Evolutionary conservation across 495 filamentous ascomycete genomes (phyloP).

Genomic region (Haplographium delicatum): DNA sequence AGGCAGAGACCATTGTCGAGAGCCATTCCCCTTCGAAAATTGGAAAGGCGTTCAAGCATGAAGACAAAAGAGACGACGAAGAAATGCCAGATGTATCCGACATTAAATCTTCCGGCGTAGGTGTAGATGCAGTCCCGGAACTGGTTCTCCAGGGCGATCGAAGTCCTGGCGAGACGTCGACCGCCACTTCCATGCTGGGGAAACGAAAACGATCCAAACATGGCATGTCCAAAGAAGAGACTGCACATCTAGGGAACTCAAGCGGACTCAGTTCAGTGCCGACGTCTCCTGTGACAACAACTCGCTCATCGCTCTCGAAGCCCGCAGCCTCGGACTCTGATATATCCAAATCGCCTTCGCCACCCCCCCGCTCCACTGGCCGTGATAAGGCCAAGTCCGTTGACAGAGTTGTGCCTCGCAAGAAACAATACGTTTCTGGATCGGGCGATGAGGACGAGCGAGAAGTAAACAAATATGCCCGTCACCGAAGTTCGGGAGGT

Average conservation of each 20-base stretch:
- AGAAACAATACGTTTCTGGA: conserved; percentile 18
- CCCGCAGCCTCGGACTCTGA: conserved; percentile 31
- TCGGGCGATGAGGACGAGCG: conserved; percentile 23
- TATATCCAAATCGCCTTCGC: conserved; percentile 27
- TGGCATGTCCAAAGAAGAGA: conserved; percentile 24
- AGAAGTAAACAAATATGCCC: conserved; percentile 1
- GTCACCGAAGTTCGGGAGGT: conserved; percentile 21
- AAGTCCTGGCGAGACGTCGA: conserved; percentile 15
- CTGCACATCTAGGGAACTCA: conserved; percentile 29
- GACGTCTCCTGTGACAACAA: conserved; percentile 37
- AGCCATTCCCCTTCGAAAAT: conserved; percentile 63
- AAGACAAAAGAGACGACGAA: conserved; percentile 54
- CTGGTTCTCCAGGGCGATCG: conserved; percentile 25
- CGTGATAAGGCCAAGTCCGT: conserved; percentile 25
- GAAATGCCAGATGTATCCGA: conserved; percentile 24
- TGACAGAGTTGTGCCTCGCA: conserved; percentile 16
- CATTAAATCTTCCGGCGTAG: conserved; percentile 31
- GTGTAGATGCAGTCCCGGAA: conserved; percentile 1
- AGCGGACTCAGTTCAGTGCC: conserved; percentile 51
- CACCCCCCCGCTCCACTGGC: conserved; percentile 6
- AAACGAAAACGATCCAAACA: conserved; percentile 45
- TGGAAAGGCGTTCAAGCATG: conserved; percentile 64
- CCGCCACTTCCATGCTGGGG: conserved; percentile 26
- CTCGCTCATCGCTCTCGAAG: conserved; percentile 32
- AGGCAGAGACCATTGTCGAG: conserved; percentile 78